Conservation (phyloP, 2,329 filamentous ascomycete genomes). For the Didymellaceae sp. region DNA sequence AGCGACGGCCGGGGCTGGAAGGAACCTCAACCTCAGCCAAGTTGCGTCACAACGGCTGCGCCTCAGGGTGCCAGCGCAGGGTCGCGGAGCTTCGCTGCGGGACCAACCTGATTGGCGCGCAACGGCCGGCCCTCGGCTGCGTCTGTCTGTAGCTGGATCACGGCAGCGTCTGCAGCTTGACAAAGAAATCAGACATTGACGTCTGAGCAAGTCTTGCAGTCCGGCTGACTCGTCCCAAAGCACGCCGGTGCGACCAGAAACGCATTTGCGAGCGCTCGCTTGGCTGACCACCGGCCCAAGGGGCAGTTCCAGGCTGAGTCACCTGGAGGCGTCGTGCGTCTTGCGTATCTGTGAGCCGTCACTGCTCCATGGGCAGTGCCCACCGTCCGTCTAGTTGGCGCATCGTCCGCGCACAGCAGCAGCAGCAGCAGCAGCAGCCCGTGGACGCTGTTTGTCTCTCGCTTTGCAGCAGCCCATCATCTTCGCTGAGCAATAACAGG, state of each 20-base stretch:
- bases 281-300: too few relatives aligned
- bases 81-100: neutral
- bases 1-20: constrained; percentile 29
- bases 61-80: constrained; percentile 15
- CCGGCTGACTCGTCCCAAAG: too few relatives aligned
- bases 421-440: too few relatives aligned
- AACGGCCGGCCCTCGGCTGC: neutral
- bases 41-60: constrained; percentile 33
- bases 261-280: too few relatives aligned
- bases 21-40: constrained; percentile 16
- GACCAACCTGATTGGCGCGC: neutral
- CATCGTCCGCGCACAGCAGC: too few relatives aligned
- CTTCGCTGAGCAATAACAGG: too few relatives aligned
- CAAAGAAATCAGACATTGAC: neutral
- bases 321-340: constrained; percentile 8
- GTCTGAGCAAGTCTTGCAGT: constrained; percentile 1
- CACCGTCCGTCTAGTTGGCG: too few relatives aligned
- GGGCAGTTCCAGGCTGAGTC: constrained; percentile 2
- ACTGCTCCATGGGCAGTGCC: constrained; percentile 6
- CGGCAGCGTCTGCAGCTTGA: neutral
- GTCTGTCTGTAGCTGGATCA: too few relatives aligned
- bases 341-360: neutral
- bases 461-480: too few relatives aligned
- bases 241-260: too few relatives aligned
- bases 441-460: too few relatives aligned